Base-by-base conservation (phyloP, 306 rosid species). In the Vicia villosa region DNA sequence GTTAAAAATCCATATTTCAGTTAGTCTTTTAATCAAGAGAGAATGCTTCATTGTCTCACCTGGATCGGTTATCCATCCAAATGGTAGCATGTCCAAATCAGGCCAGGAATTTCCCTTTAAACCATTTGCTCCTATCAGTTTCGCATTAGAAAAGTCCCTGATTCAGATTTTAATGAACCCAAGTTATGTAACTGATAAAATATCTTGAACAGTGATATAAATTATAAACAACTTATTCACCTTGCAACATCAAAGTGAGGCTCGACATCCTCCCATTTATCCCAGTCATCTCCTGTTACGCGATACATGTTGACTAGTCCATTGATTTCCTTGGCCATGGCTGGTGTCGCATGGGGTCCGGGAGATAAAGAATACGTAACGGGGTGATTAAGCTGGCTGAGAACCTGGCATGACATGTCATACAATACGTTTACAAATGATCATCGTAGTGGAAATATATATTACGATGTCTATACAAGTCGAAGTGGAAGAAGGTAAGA, bases 251-350 rank as follows among this genome's bases (percentile, higher is more conserved):
- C 81, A 73, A 94, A 94, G 84, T 94, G 99, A 36, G 88, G 45
- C 30, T 3, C 61, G 41, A 94, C 90, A 75, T 91, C 95, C 0
- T 0, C 63, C 96, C 99, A 94, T 0, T 49, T 14, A 83, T 94
- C 99, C 99, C 99, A 94, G 57, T 91, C 99, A 82, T 94, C 99
- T 52, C 92, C 97, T 37, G 99, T 88, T 84, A 91, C 77, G 47
- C 97, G 83, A 74, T 91, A 94, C 99, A 94, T 81, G 85, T 94
- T 94, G 60, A 74, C 97, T 51, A 91, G 69, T 69, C 88, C 85
- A 75, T 77, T 87, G 43, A 91, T 86, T 28, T 40, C 82, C 82
- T 86, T 78, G 71, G 97, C 97, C 88, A 94, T 83, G 24, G 82
- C 82, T 50, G 96, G 95, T 47, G 96, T 90, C 61, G 63, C 96